phyloP scores from a whole-genome alignment of 768 basidiomycete species.

The Mycena belliarum region DNA sequence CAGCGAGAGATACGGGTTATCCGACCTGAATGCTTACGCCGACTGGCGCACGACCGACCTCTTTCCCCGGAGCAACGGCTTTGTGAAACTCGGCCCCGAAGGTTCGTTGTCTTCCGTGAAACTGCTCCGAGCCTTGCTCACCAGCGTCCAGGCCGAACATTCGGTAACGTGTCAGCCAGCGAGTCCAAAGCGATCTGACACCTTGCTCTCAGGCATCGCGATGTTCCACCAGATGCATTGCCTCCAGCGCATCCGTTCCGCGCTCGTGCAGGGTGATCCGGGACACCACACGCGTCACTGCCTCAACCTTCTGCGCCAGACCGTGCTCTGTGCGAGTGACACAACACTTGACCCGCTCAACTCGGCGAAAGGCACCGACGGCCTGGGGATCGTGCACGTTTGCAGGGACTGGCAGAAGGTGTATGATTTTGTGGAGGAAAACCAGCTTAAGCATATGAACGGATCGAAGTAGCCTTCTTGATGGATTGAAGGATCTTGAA shows the following conservation, averaged over 20 bases:
- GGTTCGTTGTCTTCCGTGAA: not conserved
- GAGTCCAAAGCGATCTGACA: not conserved
- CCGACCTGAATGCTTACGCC: conserved; percentile 15
- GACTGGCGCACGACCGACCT: conserved; percentile 23
- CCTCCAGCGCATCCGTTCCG: conserved; percentile 28
- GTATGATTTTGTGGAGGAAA: conserved; percentile 25
- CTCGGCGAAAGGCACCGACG: conserved; percentile 26
- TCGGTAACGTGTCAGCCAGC: not conserved
- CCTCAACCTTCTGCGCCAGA: conserved; percentile 34
- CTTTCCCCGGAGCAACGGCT: conserved; percentile 20
- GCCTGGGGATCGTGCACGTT: conserved; percentile 28
- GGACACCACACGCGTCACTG: conserved; percentile 32
- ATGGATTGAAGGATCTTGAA: too few relatives aligned
- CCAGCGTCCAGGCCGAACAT: conserved; percentile 5
- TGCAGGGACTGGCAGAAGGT: conserved; percentile 32
- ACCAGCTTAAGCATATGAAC: conserved; percentile 20
- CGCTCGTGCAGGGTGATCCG: conserved; percentile 23
- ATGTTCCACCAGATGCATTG: conserved; percentile 39
- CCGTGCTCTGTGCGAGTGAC: conserved; percentile 33
- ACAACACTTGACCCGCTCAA: conserved; percentile 31
- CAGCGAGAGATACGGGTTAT: conserved; percentile 21
- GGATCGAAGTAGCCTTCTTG: not conserved
- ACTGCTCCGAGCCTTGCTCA: not conserved
- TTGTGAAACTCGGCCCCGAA: conserved; percentile 19
- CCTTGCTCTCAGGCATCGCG: conserved; percentile 16